Percentiles rank a stretch among this genome's conserved stretches.
Conservation (phyloP, 495 filamentous ascomycete genomes). For the Aspergillus taichungensis region DNA sequence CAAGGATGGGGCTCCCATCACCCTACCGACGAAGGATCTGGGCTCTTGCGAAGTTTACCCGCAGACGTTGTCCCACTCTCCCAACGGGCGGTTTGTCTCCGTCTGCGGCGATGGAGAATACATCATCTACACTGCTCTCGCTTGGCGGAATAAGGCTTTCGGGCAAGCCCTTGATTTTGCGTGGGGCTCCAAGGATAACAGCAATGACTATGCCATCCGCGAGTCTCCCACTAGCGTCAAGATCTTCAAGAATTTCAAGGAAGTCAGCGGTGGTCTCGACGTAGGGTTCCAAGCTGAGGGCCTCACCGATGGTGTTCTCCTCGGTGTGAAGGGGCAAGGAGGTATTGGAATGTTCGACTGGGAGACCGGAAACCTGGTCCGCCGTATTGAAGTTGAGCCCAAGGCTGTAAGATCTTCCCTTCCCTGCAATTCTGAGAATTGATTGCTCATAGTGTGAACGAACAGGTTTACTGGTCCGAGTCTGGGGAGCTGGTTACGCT, state of each 20-base stretch:
- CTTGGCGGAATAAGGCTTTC: slow-evolving; percentile 96
- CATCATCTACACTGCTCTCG: slow-evolving; percentile 95
- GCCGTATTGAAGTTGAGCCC: slow-evolving; percentile 93
- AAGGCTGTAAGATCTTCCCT: slow-evolving; percentile 45
- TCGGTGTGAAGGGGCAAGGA: slow-evolving; percentile 90
- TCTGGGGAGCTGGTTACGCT: slow-evolving; percentile 87
- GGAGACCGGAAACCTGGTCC: slow-evolving; percentile 79
- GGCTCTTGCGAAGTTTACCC: slow-evolving; percentile 96
- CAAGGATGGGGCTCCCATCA: slow-evolving; percentile 83
- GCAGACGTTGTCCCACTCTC: slow-evolving; percentile 86
- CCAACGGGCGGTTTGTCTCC: slow-evolving; percentile 94
- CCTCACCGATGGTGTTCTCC: slow-evolving; percentile 77
- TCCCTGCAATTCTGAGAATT: background rate
- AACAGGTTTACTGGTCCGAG: slow-evolving; percentile 92
- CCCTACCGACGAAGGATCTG: slow-evolving; percentile 84
- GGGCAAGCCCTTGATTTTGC: slow-evolving; percentile 92
- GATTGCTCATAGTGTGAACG: slow-evolving; percentile 7
- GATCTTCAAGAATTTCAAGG: slow-evolving; percentile 95
- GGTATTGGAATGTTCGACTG: slow-evolving; percentile 96
- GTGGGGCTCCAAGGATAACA: slow-evolving; percentile 96
- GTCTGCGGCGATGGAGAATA: slow-evolving; percentile 97
- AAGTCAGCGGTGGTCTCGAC: slow-evolving; percentile 80
- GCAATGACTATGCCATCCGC: slow-evolving; percentile 95
- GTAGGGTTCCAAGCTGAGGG: slow-evolving; percentile 96
- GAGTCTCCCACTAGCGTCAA: slow-evolving; percentile 91